A percentile compares a stretch with the other conserved stretches of the same genome.
phyloP scores from a whole-genome alignment of 73 alveolate species.

The Symbiodinium natans region DNA sequence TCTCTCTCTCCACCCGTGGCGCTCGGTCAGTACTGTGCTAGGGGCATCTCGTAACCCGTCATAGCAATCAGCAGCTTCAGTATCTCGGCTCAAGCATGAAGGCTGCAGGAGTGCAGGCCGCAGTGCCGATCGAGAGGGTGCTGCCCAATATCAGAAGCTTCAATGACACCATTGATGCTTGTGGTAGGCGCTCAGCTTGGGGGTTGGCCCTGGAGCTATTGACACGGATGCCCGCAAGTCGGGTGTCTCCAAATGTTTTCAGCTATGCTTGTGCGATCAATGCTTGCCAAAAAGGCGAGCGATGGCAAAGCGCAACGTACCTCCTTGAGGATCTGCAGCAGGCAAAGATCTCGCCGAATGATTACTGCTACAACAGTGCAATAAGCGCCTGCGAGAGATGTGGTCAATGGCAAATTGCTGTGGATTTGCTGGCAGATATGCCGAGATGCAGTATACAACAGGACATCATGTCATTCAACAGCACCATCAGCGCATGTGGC shows the following conservation, averaged over 20 bases:
- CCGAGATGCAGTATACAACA: neutral
- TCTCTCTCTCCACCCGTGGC: too few relatives aligned
- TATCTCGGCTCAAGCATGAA: too few relatives aligned
- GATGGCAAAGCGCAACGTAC: neutral
- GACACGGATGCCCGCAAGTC: neutral
- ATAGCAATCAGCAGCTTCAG: too few relatives aligned
- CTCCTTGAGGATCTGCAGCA: neutral
- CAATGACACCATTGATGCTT: neutral
- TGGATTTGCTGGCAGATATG: neutral
- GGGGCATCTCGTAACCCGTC: too few relatives aligned
- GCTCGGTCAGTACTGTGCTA: too few relatives aligned
- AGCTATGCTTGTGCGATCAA: neutral
- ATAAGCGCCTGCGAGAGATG: neutral
- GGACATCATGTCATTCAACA: neutral
- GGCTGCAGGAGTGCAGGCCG: neutral
- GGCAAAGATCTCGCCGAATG: neutral
- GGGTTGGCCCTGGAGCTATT: neutral
- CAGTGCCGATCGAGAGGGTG: slow-evolving; percentile 22
- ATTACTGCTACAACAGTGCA: neutral
- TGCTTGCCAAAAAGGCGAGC: neutral
- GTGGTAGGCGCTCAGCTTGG: neutral
- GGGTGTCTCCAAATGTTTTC: neutral
- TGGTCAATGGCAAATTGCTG: neutral
- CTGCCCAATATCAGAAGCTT: neutral
- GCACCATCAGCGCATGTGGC: slow-evolving; percentile 48